These are phyloP conservation scores for Rhodosporidiobolus sp. DNA, from an alignment of 768 basidiomycete genomes.

Conservation along the genomic window DNA sequence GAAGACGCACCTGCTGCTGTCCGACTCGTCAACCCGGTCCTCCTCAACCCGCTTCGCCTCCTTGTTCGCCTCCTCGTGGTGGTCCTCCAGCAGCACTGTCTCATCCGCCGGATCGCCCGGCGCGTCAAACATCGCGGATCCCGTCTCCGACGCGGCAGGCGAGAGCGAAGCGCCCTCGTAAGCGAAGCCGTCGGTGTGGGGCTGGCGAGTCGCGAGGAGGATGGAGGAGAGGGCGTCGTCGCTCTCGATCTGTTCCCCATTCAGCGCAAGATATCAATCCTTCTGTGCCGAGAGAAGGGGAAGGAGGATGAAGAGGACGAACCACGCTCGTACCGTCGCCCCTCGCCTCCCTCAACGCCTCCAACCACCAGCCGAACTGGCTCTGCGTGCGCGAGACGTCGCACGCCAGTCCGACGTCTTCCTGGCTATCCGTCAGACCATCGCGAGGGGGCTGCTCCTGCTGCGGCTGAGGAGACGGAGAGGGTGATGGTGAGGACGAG, in stretches of 20 bases:
- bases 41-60: neutral
- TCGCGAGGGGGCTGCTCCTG: neutral
- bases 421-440: slow-evolving; percentile 27
- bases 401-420: neutral
- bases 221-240: slow-evolving; percentile 31
- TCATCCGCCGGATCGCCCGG: neutral
- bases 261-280: no score
- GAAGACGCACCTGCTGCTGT: no score
- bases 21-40: neutral
- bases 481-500: neutral
- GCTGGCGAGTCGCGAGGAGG: slow-evolving; percentile 10
- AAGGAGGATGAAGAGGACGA: neutral
- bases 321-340: slow-evolving; percentile 13
- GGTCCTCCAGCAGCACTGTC: neutral
- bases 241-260: slow-evolving; percentile 13
- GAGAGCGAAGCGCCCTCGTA: neutral
- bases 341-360: slow-evolving; percentile 9
- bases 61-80: neutral
- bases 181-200: no score
- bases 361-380: slow-evolving; percentile 28
- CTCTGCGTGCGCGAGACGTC: slow-evolving; percentile 25
- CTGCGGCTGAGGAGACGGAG: no score
- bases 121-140: neutral
- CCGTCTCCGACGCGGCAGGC: neutral
- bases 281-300: no score